These are phyloP conservation scores for Spathaspora gorwiae DNA, from an alignment of 805 yeast genomes.

Conservation along the genomic window DNA sequence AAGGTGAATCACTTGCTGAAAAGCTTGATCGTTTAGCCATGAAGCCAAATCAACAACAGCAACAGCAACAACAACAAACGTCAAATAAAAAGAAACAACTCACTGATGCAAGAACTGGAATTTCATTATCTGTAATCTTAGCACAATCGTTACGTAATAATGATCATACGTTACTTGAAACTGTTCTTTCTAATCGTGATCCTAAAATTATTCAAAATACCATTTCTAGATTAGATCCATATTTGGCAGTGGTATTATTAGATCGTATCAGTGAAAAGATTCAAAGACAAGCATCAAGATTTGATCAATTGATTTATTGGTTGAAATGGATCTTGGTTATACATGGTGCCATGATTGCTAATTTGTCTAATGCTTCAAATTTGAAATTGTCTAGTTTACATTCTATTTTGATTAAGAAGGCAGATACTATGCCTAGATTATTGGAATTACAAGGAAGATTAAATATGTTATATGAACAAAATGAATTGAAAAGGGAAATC, in stretches of 20 bases:
- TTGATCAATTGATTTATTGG: conserved; percentile 50
- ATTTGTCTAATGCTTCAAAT: conserved; percentile 40
- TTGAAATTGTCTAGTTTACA: conserved; percentile 41
- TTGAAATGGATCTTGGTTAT: conserved; percentile 52
- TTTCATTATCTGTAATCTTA: conserved; percentile 73
- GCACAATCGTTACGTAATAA: conserved; percentile 84
- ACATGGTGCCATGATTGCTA: conserved; percentile 49
- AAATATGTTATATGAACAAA: conserved; percentile 42
- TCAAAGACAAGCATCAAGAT: conserved; percentile 47
- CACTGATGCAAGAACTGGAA: conserved; percentile 54
- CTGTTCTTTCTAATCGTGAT: conserved; percentile 61
- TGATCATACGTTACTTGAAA: conserved; percentile 81
- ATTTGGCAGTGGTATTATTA: conserved; percentile 45
- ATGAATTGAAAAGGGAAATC: conserved; percentile 39
- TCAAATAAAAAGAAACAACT: conserved; percentile 34
- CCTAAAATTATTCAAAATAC: conserved; percentile 48
- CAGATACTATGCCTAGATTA: conserved; percentile 45
- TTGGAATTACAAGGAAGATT: conserved; percentile 50
- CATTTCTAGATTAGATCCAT: conserved; percentile 44
- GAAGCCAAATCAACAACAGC: conserved; percentile 8
- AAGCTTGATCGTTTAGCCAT: conserved; percentile 37
- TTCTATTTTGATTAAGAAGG: conserved; percentile 44
- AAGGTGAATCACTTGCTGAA: conserved; percentile 48
- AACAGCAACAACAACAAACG: conserved; percentile 9
- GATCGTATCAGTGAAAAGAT: conserved; percentile 51